Conservation (phyloP, 192 early-diverging fungal genomes). For the Martensiomyces pterosporus region DNA sequence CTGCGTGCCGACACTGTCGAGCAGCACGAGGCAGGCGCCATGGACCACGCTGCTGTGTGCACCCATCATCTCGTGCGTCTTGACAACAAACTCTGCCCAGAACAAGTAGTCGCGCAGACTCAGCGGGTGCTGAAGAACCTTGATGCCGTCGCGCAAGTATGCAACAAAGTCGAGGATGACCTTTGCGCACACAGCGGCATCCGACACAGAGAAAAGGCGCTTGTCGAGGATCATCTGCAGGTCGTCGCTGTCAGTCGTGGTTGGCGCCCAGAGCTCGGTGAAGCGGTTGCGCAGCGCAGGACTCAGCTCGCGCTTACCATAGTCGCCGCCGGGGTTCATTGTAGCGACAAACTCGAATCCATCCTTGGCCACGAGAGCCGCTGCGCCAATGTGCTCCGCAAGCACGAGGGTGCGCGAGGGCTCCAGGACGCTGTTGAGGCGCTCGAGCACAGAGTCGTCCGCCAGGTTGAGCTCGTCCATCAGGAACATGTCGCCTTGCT, state of each 20-base stretch:
- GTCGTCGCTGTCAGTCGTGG: slow-evolving; percentile 76
- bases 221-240: slow-evolving; percentile 60
- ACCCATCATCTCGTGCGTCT: slow-evolving; percentile 49
- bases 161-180: slow-evolving; percentile 79
- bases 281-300: slow-evolving; percentile 97
- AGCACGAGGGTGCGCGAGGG: slow-evolving; percentile 78
- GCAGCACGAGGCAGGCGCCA: slow-evolving; percentile 84
- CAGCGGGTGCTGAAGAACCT: slow-evolving; percentile 47
- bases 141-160: slow-evolving; percentile 55
- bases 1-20: slow-evolving; percentile 91
- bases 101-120: slow-evolving; percentile 89
- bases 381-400: slow-evolving; percentile 78
- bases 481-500: slow-evolving; percentile 81
- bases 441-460: slow-evolving; percentile 96
- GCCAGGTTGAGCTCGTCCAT: slow-evolving; percentile 98
- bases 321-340: slow-evolving; percentile 99
- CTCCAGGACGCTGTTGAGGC: slow-evolving; percentile 92
- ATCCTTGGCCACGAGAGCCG: slow-evolving; percentile 57
- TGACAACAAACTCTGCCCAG: slow-evolving; percentile 84
- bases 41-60: slow-evolving; percentile 64
- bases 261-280: slow-evolving; percentile 95
- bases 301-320: slow-evolving; percentile 97
- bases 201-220: slow-evolving; percentile 40
- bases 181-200: slow-evolving; percentile 44
- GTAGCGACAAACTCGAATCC: slow-evolving; percentile 94